These are phyloP conservation scores for Fusarium buxicola DNA, from an alignment of 2,329 filamentous ascomycete genomes.

Conservation along the genomic window DNA sequence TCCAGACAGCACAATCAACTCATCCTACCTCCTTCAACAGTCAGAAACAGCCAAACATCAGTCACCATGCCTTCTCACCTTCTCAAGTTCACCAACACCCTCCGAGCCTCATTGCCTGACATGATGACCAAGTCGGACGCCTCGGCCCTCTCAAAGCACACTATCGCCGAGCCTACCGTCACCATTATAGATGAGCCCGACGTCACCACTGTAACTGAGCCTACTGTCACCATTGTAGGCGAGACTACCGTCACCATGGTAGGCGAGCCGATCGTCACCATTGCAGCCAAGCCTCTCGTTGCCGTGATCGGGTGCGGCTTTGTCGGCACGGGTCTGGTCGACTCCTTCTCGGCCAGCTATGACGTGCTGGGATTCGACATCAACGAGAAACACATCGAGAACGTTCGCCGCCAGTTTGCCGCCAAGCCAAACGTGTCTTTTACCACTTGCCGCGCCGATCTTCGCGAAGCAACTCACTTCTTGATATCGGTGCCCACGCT, in stretches of 20 bases:
- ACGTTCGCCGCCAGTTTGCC: slow-evolving; percentile 47
- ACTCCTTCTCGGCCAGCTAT: slow-evolving; percentile 55
- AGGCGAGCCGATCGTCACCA: neutral
- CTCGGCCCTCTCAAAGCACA: no score
- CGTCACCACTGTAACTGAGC: no score
- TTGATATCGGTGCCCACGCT: slow-evolving; percentile 65
- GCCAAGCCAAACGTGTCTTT: slow-evolving; percentile 41
- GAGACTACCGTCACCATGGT: neutral
- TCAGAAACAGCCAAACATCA: no score
- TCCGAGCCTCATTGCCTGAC: no score
- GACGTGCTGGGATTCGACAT: slow-evolving; percentile 60
- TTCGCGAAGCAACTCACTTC: slow-evolving; percentile 60
- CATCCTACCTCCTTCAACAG: no score
- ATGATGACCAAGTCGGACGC: no score
- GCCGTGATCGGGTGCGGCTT: slow-evolving; percentile 65
- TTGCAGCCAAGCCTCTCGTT: slow-evolving; percentile 49
- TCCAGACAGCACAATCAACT: no score
- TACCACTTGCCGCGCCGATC: slow-evolving; percentile 51
- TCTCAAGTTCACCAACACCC: no score
- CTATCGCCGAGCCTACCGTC: no score
- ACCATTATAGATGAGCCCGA: no score
- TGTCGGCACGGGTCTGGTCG: slow-evolving; percentile 61
- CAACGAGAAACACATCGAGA: slow-evolving; percentile 51
- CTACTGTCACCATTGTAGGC: neutral
- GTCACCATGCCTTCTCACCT: no score